phyloP scores from a whole-genome alignment of 495 filamentous ascomycete genomes.

The Penicillium parvum region DNA sequence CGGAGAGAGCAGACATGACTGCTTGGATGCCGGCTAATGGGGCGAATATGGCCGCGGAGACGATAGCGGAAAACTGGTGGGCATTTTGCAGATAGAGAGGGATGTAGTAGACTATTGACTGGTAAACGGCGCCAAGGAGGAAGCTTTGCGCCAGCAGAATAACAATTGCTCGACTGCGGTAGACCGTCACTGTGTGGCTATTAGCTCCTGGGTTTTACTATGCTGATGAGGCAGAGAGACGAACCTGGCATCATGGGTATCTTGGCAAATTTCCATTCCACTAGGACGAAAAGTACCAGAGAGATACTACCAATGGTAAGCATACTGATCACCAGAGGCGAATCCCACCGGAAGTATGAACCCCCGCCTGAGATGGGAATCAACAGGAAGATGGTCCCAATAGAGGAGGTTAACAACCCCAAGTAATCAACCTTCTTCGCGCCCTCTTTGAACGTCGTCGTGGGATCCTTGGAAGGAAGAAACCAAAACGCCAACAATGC shows the following conservation, averaged over 20 bases:
- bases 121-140: constrained; percentile 52
- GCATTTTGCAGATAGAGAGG: constrained; percentile 48
- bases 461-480: constrained; percentile 26
- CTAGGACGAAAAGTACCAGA: constrained; percentile 42
- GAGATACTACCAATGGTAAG: constrained; percentile 43
- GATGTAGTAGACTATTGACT: constrained; percentile 47
- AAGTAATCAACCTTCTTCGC: constrained; percentile 50
- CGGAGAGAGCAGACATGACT: constrained; percentile 42
- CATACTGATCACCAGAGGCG: constrained; percentile 54
- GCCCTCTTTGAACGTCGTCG: constrained; percentile 28
- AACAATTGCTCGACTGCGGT: constrained; percentile 40
- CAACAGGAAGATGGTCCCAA: constrained; percentile 48
- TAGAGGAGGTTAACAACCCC: constrained; percentile 41
- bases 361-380: constrained; percentile 55
- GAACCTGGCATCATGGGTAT: constrained; percentile 54
- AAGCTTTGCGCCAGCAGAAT: constrained; percentile 52
- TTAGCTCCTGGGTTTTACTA: constrained; percentile 4
- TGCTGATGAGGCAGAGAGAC: no score
- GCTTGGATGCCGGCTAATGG: constrained; percentile 47
- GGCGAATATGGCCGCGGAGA: constrained; percentile 39
- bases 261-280: constrained; percentile 49
- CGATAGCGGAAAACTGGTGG: constrained; percentile 37
- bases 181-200: constrained; percentile 41
- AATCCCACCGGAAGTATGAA: constrained; percentile 51
- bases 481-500: constrained; percentile 29